A percentile compares a stretch with the other conserved stretches of the same genome.
phyloP scores from a whole-genome alignment of 1,139 yeast genomes.

The Suhomyces choctaworum region DNA sequence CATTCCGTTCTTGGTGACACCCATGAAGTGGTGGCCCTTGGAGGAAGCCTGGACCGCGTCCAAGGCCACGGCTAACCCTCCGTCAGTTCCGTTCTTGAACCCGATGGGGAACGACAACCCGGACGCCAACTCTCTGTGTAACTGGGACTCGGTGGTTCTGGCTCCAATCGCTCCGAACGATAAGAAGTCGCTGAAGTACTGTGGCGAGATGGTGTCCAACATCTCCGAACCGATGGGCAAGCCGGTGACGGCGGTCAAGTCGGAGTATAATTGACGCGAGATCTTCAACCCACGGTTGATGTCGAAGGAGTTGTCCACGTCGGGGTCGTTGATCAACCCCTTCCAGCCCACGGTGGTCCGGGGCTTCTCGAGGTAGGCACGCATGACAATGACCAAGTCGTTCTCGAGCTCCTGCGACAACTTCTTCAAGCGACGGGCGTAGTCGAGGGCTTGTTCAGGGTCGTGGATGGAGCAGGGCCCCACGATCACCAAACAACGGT shows the following conservation, averaged over 20 bases:
- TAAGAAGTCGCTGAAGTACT: conserved; percentile 85
- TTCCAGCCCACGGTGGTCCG: conserved; percentile 99
- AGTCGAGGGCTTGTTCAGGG: conserved; percentile 83
- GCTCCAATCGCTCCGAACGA: conserved; percentile 99
- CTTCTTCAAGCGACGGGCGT: conserved; percentile 68
- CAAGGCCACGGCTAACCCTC: conserved; percentile 86
- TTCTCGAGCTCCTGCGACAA: conserved; percentile 67
- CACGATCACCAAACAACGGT: conserved; percentile 80
- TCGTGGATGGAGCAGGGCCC: conserved; percentile 98
- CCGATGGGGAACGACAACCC: conserved; percentile 98
- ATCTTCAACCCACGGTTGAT: conserved; percentile 92
- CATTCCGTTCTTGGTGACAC: conserved; percentile 93
- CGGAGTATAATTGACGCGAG: conserved; percentile 81
- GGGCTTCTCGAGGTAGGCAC: conserved; percentile 97
- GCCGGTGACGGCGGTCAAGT: conserved; percentile 68
- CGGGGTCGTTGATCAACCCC: conserved; percentile 96
- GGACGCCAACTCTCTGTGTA: conserved; percentile 95
- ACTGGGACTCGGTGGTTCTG: conserved; percentile 96
- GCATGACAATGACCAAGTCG: conserved; percentile 86
- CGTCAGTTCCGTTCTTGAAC: conserved; percentile 98
- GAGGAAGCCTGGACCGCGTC: conserved; percentile 94
- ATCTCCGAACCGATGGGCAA: conserved; percentile 95
- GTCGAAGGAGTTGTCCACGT: conserved; percentile 86
- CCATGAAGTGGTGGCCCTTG: conserved; percentile 92
- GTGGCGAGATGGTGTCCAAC: conserved; percentile 99